Conservation (phyloP, 352 stramenopile genomes). For the Plasmopara halstedii region DNA sequence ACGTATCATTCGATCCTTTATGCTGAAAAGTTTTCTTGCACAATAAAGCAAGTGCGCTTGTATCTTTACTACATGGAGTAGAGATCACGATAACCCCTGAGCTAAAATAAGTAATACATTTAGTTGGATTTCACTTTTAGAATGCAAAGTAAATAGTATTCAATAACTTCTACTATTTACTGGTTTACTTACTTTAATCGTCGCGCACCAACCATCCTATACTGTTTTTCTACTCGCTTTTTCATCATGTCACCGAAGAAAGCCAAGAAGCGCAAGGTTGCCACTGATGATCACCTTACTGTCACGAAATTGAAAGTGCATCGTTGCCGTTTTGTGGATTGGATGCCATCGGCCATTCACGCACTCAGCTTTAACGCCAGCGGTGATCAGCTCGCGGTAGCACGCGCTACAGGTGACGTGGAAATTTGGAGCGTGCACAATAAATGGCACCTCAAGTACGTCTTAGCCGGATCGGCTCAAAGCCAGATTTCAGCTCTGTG, state of each 20-base stretch:
- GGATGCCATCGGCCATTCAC: slow-evolving; percentile 69
- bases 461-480: slow-evolving; percentile 52
- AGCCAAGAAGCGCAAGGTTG: slow-evolving; percentile 55
- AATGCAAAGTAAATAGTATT: too few species aligned
- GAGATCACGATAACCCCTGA: too few species aligned
- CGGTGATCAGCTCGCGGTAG: slow-evolving; percentile 61
- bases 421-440: slow-evolving; percentile 60
- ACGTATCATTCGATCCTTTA: too few species aligned
- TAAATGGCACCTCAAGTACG: slow-evolving; percentile 71
- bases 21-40: too few species aligned
- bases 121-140: too few species aligned
- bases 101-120: too few species aligned
- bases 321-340: slow-evolving; percentile 80
- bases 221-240: slow-evolving; percentile 4
- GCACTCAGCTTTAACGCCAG: slow-evolving; percentile 47
- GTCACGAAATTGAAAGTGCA: slow-evolving; percentile 46
- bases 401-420: slow-evolving; percentile 70
- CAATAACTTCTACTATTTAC: too few species aligned
- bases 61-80: too few species aligned
- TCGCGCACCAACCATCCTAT: slow-evolving; percentile 9
- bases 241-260: slow-evolving; percentile 11
- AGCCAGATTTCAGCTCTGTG: slow-evolving; percentile 67
- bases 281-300: slow-evolving; percentile 1
- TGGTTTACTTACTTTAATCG: too few species aligned
- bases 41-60: too few species aligned